These are phyloP conservation scores for Colletotrichum somersetense DNA, from an alignment of 2,329 filamentous ascomycete genomes.

Conservation along the genomic window DNA sequence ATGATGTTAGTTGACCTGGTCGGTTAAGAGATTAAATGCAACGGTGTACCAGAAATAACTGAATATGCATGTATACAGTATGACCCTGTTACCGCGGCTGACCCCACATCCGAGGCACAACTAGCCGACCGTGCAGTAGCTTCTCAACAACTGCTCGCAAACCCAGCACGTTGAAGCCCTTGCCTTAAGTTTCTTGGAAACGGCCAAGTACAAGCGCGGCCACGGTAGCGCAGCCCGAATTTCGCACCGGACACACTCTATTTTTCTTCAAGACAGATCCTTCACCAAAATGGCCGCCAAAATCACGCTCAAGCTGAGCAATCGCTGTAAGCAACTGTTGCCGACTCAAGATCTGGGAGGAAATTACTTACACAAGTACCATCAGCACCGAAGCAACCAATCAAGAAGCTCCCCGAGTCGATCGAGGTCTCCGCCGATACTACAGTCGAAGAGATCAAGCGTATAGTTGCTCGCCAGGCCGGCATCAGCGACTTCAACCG, in stretches of 20 bases:
- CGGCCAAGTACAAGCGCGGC: constrained; percentile 5
- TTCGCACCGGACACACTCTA: constrained; percentile 7
- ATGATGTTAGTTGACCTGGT: constrained; percentile 1
- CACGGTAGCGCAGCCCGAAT: constrained; percentile 14
- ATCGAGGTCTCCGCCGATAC: constrained; percentile 63
- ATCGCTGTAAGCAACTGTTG: constrained; percentile 50
- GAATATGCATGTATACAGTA: neutral
- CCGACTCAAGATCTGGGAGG: neutral
- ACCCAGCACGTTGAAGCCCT: constrained; percentile 20
- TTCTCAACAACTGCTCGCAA: constrained; percentile 34
- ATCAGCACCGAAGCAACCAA: constrained; percentile 61
- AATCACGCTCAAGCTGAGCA: constrained; percentile 58
- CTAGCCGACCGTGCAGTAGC: constrained; percentile 37
- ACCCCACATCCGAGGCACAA: constrained; percentile 23
- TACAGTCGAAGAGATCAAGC: constrained; percentile 73
- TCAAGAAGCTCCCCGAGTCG: constrained; percentile 66
- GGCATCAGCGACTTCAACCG: constrained; percentile 70
- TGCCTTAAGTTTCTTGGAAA: constrained; percentile 17
- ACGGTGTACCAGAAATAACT: neutral
- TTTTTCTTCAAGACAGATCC: neutral
- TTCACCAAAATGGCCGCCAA: constrained; percentile 46
- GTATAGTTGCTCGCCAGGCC: constrained; percentile 63
- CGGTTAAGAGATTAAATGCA: constrained; percentile 1
- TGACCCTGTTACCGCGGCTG: neutral
- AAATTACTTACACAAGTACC: constrained; percentile 29